Evolutionary conservation across 306 rosid genomes (phyloP).

Genomic region (Cucumis cinereus): DNA sequence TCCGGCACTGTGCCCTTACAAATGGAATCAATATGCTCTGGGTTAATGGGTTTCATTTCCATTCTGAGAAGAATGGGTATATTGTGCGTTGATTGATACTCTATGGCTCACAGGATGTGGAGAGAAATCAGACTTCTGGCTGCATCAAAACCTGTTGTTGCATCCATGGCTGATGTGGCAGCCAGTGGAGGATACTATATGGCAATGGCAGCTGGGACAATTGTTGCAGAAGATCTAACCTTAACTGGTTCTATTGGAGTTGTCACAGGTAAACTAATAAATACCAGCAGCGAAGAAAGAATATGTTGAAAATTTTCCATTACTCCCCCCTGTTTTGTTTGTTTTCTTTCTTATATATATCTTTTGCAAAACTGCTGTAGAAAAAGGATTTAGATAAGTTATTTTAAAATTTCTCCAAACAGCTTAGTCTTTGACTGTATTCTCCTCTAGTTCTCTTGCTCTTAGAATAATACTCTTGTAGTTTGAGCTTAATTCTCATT

Average conservation of each 20-base stretch:
- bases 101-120: slow-evolving; percentile 72
- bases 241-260: slow-evolving; percentile 97
- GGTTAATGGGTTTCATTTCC: background rate
- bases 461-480: too few relatives aligned
- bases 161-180: slow-evolving; percentile 96
- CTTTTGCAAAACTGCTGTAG: background rate
- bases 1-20: background rate
- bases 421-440: too few relatives aligned
- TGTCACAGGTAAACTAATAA: slow-evolving; percentile 52
- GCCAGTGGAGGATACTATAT: slow-evolving; percentile 98
- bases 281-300: slow-evolving; percentile 1
- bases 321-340: background rate
- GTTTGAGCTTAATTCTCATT: too few relatives aligned
- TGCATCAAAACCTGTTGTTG: slow-evolving; percentile 78
- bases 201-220: slow-evolving; percentile 90
- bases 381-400: background rate
- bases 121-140: slow-evolving; percentile 95
- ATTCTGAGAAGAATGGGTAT: background rate
- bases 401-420: background rate
- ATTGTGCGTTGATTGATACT: background rate
- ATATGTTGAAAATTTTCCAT: background rate
- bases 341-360: background rate
- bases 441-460: too few relatives aligned
- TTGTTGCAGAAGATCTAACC: slow-evolving; percentile 92
- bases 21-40: background rate